Percentiles rank a stretch among this genome's conserved stretches.
Conservation (phyloP, 2,329 filamentous ascomycete genomes). For the Lanzia echinophila region DNA sequence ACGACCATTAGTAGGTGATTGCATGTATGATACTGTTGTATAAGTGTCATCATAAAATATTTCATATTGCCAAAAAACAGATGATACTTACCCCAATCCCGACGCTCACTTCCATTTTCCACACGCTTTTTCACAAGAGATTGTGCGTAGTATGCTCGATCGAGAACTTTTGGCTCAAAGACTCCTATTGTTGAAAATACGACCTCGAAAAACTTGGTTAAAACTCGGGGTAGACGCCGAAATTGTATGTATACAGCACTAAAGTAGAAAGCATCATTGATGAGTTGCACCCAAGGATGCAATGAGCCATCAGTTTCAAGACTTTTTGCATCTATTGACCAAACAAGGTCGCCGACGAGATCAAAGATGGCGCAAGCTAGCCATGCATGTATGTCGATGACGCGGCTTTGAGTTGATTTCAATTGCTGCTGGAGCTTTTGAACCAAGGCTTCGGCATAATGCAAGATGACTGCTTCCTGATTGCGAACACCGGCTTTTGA, state of each 20-base stretch:
- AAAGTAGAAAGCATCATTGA: neutral
- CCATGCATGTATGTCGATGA: neutral
- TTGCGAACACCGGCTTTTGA: neutral
- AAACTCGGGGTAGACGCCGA: too few relatives aligned
- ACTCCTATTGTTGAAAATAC: too few relatives aligned
- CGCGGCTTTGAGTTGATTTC: neutral
- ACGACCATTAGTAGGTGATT: neutral
- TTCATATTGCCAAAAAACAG: too few relatives aligned
- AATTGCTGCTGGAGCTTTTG: neutral
- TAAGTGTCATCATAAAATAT: too few relatives aligned
- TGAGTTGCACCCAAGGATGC: too few relatives aligned
- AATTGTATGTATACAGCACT: too few relatives aligned
- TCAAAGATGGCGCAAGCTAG: constrained; percentile 25
- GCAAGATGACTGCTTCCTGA: neutral
- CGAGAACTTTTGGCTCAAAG: too few relatives aligned
- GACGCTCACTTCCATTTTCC: too few relatives aligned
- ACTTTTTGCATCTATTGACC: constrained; percentile 27
- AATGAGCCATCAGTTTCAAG: constrained; percentile 23
- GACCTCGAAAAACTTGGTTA: too few relatives aligned
- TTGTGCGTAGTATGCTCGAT: too few relatives aligned
- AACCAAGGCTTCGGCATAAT: neutral
- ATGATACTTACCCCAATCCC: too few relatives aligned
- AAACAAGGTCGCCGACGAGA: constrained; percentile 37
- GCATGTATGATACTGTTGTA: neutral
- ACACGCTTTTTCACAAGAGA: too few relatives aligned